Conservation (phyloP, 2,329 filamentous ascomycete species). For the Fusarium neocosmosporiellum region DNA sequence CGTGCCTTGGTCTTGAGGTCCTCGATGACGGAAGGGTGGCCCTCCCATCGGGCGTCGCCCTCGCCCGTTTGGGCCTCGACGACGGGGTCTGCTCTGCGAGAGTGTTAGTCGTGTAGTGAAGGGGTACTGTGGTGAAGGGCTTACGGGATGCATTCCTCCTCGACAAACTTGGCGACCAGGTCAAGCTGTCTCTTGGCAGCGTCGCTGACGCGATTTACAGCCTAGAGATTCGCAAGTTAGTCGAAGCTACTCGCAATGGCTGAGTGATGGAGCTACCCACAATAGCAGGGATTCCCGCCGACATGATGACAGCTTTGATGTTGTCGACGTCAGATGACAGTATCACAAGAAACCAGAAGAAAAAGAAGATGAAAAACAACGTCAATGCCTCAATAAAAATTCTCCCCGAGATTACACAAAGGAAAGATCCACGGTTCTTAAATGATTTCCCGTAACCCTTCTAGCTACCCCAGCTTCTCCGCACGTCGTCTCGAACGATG, state of each 20-base stretch:
- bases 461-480: conserved; percentile 39
- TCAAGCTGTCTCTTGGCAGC: conserved; percentile 86
- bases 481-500: conserved; percentile 39
- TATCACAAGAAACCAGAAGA: conserved; percentile 3
- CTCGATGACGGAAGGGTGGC: conserved; percentile 84
- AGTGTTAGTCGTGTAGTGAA: conserved; percentile 10
- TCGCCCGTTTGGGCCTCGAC: conserved; percentile 83
- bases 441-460: conserved; percentile 12
- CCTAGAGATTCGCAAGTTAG: conserved; percentile 48
- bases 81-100: conserved; percentile 77
- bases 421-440: not conserved
- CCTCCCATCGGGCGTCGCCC: conserved; percentile 81
- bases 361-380: not conserved
- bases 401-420: not conserved
- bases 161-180: conserved; percentile 92
- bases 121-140: conserved; percentile 35
- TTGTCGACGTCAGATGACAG: conserved; percentile 5
- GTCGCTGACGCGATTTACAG: conserved; percentile 77
- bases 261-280: conserved; percentile 34
- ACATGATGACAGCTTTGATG: conserved; percentile 38
- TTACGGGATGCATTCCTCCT: conserved; percentile 91
- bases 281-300: conserved; percentile 48
- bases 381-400: not conserved
- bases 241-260: not conserved
- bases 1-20: conserved; percentile 87